Conservation (phyloP, 352 stramenopile genomes). For the Pythium chondricola region DNA sequence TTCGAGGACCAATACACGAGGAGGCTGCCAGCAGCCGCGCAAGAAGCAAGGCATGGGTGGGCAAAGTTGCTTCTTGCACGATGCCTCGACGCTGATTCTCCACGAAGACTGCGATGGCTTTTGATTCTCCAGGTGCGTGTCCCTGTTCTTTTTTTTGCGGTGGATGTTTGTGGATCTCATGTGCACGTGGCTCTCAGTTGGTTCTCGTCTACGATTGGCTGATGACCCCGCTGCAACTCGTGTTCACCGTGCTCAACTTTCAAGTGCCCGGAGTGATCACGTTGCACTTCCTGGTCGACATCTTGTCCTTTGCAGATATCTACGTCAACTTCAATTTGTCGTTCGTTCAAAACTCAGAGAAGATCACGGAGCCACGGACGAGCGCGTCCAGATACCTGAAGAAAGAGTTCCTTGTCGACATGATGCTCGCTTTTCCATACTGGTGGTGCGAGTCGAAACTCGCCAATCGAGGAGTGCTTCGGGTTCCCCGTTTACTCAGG, state of each 20-base stretch:
- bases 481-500: slow-evolving; percentile 33
- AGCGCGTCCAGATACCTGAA: slow-evolving; percentile 34
- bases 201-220: slow-evolving; percentile 30
- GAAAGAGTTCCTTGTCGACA: slow-evolving; percentile 32
- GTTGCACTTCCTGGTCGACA: slow-evolving; percentile 26
- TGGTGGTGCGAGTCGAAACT: background rate
- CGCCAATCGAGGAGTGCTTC: slow-evolving; percentile 16
- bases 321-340: slow-evolving; percentile 56
- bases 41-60: background rate
- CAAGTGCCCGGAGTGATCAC: slow-evolving; percentile 19
- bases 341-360: slow-evolving; percentile 40
- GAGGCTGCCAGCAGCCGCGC: background rate
- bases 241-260: slow-evolving; percentile 32
- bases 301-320: slow-evolving; percentile 32
- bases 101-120: slow-evolving; percentile 40
- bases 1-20: slow-evolving; percentile 18
- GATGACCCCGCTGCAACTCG: slow-evolving; percentile 40
- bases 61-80: slow-evolving; percentile 17
- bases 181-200: too few species aligned
- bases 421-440: slow-evolving; percentile 38
- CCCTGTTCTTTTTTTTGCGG: background rate
- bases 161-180: too few species aligned
- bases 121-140: slow-evolving; percentile 12
- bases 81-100: slow-evolving; percentile 50
- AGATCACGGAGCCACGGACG: slow-evolving; percentile 33